Conservation (phyloP, 106 monocot species). For the Dactylorhiza incarnata region DNA sequence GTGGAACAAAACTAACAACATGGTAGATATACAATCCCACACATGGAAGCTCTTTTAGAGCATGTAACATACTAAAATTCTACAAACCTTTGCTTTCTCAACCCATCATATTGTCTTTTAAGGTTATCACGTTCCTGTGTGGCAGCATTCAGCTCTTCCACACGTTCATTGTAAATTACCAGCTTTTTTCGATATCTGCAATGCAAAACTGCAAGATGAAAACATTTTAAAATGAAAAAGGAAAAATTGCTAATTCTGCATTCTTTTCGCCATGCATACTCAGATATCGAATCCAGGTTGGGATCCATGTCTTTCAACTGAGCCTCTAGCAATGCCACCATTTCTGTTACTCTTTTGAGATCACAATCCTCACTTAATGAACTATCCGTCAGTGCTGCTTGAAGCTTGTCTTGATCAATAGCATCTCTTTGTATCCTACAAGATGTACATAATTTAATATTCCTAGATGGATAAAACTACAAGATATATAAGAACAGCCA, state of each 20-base stretch:
- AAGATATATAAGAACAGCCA: background rate
- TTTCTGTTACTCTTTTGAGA: slow-evolving; percentile 80
- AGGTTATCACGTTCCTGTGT: slow-evolving; percentile 89
- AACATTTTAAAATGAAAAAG: background rate
- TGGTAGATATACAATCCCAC: background rate
- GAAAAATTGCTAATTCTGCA: background rate
- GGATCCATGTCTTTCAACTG: slow-evolving; percentile 96
- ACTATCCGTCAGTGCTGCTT: slow-evolving; percentile 41
- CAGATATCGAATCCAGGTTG: slow-evolving; percentile 88
- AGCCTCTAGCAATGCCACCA: slow-evolving; percentile 79
- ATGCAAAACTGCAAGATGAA: background rate
- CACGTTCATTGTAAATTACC: slow-evolving; percentile 59
- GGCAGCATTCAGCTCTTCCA: slow-evolving; percentile 73
- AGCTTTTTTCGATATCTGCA: slow-evolving; percentile 68
- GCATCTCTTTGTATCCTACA: slow-evolving; percentile 82
- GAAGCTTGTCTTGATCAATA: slow-evolving; percentile 79
- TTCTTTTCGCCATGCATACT: slow-evolving; percentile 37
- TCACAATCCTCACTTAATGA: slow-evolving; percentile 44
- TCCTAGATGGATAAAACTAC: background rate
- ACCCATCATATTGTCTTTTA: slow-evolving; percentile 84
- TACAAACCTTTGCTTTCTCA: slow-evolving; percentile 68
- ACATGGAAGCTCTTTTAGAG: background rate
- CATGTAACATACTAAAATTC: background rate
- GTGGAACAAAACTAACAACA: slow-evolving; percentile 6
- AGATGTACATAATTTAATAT: slow-evolving; percentile 7